Evolutionary conservation across 2,329 filamentous ascomycete genomes (phyloP).

Genomic region (Chalaropsis thielavioides): DNA sequence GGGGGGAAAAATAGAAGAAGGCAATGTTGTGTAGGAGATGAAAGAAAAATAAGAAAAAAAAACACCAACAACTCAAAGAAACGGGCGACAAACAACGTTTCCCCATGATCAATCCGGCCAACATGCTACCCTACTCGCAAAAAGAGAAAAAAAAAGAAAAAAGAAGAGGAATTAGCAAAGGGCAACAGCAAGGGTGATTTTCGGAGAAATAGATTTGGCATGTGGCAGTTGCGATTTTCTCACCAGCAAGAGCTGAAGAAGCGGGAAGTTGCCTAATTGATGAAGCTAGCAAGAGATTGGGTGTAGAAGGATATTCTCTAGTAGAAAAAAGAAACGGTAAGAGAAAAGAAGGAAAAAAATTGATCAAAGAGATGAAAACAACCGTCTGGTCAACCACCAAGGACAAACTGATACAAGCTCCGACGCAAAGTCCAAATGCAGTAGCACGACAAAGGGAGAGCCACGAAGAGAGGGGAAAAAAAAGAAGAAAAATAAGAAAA

Average conservation of each 20-base stretch:
- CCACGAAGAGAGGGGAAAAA: background rate
- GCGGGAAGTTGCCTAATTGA: background rate
- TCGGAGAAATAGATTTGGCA: constrained; percentile 6
- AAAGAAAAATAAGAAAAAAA: constrained; percentile 10
- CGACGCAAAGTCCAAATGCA: background rate
- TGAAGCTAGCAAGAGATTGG: background rate
- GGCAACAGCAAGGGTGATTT: constrained; percentile 1
- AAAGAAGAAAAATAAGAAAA: background rate
- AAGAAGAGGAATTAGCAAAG: background rate
- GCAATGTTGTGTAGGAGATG: background rate
- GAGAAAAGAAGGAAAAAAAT: background rate
- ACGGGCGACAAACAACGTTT: constrained; percentile 1
- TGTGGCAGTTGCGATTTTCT: background rate
- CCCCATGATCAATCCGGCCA: constrained; percentile 10
- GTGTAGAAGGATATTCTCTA: background rate
- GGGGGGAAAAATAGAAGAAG: constrained; percentile 1
- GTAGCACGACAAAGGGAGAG: background rate
- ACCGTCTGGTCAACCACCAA: background rate
- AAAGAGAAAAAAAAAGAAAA: background rate
- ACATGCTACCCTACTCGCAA: constrained; percentile 4
- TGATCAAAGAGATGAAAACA: background rate
- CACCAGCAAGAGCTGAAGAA: background rate
- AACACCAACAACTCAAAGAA: background rate
- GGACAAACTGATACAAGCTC: background rate
- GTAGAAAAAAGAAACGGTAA: background rate